phyloP scores from a whole-genome alignment of 139 green algal genomes.

The Ettlia oleoabundans region DNA sequence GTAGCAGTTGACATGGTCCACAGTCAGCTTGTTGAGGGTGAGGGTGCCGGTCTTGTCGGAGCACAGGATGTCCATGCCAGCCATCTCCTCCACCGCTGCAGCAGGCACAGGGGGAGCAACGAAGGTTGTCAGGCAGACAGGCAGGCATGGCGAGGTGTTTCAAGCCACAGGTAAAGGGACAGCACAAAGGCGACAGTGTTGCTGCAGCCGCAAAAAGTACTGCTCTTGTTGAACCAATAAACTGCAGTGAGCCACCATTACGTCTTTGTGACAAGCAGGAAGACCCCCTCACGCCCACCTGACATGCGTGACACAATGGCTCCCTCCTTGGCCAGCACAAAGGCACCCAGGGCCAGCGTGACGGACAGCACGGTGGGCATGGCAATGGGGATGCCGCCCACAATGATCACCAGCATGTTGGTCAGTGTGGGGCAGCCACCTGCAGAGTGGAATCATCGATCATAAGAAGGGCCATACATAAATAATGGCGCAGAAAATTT shows the following conservation, averaged over 20 bases:
- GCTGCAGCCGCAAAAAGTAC: too few species aligned
- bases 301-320: conserved; percentile 91
- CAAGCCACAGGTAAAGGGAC: too few species aligned
- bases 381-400: conserved; percentile 93
- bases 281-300: conserved; percentile 31
- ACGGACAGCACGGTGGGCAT: conserved; percentile 93
- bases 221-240: too few species aligned
- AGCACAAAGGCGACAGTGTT: too few species aligned
- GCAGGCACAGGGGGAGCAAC: background rate
- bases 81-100: conserved; percentile 87
- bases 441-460: conserved; percentile 28
- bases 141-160: too few species aligned
- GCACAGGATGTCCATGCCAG: conserved; percentile 92
- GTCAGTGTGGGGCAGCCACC: conserved; percentile 80
- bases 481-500: background rate
- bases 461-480: background rate
- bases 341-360: conserved; percentile 88
- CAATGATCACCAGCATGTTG: conserved; percentile 92
- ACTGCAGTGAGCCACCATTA: too few species aligned
- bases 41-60: conserved; percentile 93
- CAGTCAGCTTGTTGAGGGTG: conserved; percentile 83
- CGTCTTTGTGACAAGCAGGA: too few species aligned
- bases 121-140: background rate
- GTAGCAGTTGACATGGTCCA: conserved; percentile 49
- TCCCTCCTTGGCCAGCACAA: conserved; percentile 83